Conservation (phyloP, 768 basidiomycete species). For the Suillus subalutaceus region DNA sequence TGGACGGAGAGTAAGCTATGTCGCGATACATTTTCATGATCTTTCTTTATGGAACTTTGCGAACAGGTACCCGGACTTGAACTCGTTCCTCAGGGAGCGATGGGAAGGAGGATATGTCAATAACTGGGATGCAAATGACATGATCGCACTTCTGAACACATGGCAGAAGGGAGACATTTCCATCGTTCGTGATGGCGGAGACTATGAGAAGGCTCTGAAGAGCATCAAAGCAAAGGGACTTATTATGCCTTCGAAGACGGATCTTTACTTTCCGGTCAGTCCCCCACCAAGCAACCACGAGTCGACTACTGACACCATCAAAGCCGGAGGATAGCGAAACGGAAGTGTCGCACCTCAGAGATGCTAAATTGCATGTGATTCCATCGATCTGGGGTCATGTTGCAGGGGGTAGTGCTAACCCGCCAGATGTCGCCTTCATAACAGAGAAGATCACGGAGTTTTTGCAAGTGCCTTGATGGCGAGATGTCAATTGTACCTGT, state of each 20-base stretch:
- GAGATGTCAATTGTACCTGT: neutral
- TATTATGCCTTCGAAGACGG: slow-evolving; percentile 64
- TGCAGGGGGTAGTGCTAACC: slow-evolving; percentile 49
- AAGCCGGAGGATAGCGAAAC: slow-evolving; percentile 59
- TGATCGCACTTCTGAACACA: slow-evolving; percentile 50
- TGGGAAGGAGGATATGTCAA: slow-evolving; percentile 51
- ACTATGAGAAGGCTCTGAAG: slow-evolving; percentile 44
- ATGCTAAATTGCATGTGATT: slow-evolving; percentile 53
- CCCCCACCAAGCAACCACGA: neutral
- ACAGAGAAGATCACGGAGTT: slow-evolving; percentile 44
- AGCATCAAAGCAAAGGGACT: slow-evolving; percentile 54
- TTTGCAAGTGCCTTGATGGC: slow-evolving; percentile 32
- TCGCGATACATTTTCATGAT: neutral
- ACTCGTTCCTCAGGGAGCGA: slow-evolving; percentile 50
- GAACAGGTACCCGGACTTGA: slow-evolving; percentile 48
- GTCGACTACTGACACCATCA: slow-evolving; percentile 1
- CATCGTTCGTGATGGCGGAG: slow-evolving; percentile 44
- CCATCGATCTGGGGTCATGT: slow-evolving; percentile 62
- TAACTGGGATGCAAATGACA: slow-evolving; percentile 59
- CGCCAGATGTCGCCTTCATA: slow-evolving; percentile 44
- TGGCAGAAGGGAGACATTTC: slow-evolving; percentile 60
- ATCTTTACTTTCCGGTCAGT: slow-evolving; percentile 59
- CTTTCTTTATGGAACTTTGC: neutral
- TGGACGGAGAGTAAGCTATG: slow-evolving; percentile 41
- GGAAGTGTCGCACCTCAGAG: slow-evolving; percentile 47